Evolutionary conservation across 73 alveolate genomes (phyloP).

Genomic region (Paramecium primaurelia): DNA sequence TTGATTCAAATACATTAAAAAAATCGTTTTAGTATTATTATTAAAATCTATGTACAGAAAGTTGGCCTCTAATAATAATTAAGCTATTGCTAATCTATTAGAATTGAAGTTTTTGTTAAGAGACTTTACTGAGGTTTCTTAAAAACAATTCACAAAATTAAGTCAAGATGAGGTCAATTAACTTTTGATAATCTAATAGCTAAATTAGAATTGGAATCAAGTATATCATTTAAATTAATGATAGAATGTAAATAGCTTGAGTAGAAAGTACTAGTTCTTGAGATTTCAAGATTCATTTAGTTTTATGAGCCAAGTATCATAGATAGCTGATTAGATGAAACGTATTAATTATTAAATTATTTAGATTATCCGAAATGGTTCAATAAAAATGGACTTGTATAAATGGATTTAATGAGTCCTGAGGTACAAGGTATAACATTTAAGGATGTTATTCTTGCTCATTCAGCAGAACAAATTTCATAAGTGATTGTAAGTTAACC

Average conservation of each 20-base stretch:
- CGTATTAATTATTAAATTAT: background rate
- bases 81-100: background rate
- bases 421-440: background rate
- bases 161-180: background rate
- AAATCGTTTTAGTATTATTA: background rate
- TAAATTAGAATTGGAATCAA: background rate
- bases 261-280: background rate
- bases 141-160: background rate
- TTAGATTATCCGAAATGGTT: conserved; percentile 24
- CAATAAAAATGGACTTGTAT: background rate
- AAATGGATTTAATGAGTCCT: background rate
- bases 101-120: background rate
- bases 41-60: background rate
- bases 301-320: background rate
- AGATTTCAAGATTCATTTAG: background rate
- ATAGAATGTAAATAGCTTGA: background rate
- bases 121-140: background rate
- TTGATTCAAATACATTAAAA: background rate
- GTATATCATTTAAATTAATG: background rate
- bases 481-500: background rate
- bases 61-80: background rate
- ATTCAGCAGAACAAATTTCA: background rate
- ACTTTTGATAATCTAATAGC: background rate
- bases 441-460: background rate
- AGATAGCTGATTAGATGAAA: conserved; percentile 2